Evolutionary conservation across 805 yeast genomes (phyloP), one percentile per base, ranked within the genome.

Genomic region (Brettanomyces naardenensis): DNA sequence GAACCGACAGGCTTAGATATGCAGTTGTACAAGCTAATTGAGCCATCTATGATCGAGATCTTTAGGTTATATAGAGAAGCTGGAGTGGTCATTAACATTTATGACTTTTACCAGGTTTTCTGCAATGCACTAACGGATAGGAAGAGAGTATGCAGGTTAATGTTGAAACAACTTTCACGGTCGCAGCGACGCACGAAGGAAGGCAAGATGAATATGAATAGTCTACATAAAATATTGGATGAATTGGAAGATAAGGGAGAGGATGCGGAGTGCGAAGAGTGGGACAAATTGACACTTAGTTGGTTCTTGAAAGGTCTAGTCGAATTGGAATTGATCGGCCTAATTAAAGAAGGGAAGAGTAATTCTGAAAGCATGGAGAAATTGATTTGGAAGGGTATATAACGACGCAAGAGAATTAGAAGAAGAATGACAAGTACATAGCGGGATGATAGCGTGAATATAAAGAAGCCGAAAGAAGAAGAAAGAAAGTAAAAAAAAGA

Each of bases 21-120:
- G 18, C 46, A 52, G 28, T 43, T 72, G 19, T 61, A 61, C 44
- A 52, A 58, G 32, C 32, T 55, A 1, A 47, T 71, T 33, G 73
- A 69, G 17, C 88, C 88, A 1, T 48, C 53, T 4, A 39, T 78
- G 5, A 62, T 73, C 22, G 73, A 71, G 35, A 54, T 88, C 38
- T 88, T 75, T 59, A 71, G 74, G 34, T 65, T 85, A 13, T 81
- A 80, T 54, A 73, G 92, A 42, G 96, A 88, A 48, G 89, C 95
- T 0, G 82, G 84, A 19, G 66, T 78, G 3, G 61, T 68, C 22
- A 69, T 59, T 28, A 61, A 61, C 37, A 47, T 61, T 19, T 59
- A 49, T 39, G 65, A 61, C 39, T 58, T 62, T 37, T 61, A 55
- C 43, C 45, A 46, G 23, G 64, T 56, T n/a, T 62, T 53, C 46